A percentile compares a stretch with the other conserved stretches of the same genome.
Evolutionary conservation across 345 rosid genomes (phyloP).

Genomic region (Conringia planisiliqua): DNA sequence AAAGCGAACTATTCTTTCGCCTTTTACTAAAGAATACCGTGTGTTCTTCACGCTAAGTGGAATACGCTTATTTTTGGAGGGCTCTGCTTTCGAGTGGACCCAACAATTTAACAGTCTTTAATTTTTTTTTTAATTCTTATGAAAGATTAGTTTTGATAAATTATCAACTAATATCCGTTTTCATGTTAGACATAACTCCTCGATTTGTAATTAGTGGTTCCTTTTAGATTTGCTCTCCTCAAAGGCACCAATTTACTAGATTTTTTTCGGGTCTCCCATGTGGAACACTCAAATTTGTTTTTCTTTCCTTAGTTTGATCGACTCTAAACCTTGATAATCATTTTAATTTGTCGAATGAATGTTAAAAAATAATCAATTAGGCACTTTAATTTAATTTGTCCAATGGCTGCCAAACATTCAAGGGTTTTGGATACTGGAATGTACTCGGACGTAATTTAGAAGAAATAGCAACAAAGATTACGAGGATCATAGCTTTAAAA

Average conservation of each 20-base stretch:
- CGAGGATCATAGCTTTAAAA: background rate
- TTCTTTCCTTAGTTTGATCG: background rate
- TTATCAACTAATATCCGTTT: too few relatives aligned
- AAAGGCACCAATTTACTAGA: too few relatives aligned
- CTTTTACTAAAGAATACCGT: conserved; percentile 40
- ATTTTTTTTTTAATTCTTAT: too few relatives aligned
- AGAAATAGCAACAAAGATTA: background rate
- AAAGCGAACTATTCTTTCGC: conserved; percentile 38
- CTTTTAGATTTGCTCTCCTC: background rate
- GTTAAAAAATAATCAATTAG: background rate
- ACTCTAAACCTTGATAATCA: background rate
- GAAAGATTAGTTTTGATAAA: too few relatives aligned
- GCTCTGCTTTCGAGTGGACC: background rate
- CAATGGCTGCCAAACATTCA: background rate
- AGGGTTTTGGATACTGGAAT: background rate
- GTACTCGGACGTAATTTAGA: background rate
- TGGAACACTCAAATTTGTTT: background rate
- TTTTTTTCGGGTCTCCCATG: too few relatives aligned
- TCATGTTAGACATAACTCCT: too few relatives aligned
- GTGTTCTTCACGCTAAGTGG: conserved; percentile 30
- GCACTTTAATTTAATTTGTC: too few relatives aligned
- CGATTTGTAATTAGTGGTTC: too few relatives aligned
- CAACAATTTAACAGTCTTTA: background rate
- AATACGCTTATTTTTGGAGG: conserved; percentile 40
- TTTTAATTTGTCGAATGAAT: background rate